Evolutionary conservation across 495 filamentous ascomycete genomes (phyloP), one percentile per base, ranked within the genome.

Genomic region (Daldinia vernicosa): DNA sequence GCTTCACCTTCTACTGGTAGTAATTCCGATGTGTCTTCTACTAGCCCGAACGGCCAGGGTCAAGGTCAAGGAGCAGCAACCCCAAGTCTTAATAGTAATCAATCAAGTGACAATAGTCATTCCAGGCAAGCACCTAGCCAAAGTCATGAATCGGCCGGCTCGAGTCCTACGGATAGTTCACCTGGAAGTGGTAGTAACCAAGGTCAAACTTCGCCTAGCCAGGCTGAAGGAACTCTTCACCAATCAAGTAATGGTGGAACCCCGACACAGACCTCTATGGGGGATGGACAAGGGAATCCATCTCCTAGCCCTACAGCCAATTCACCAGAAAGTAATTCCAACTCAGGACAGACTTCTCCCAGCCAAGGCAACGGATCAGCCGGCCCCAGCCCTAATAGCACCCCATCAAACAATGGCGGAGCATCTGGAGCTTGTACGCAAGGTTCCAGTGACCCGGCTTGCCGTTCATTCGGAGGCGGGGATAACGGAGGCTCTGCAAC

Each of bases 401-500:
- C 17, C 24, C 24, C 56, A 62, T 47, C 65, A 27, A 51, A 30
- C 33, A 39, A 53, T n/a, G 65, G 65, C 19, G 67, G 53, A 39
- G 35, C n/a, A 17, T 43, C 53, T 11, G 45, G 32, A 12, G 28
- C 52, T 27, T 69, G 67, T 45, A 63, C 60, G 17, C 39, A 51
- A 30, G 66, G 52, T 6, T 75, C 73, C 6, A 75, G 17, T 15
- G 63, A 67, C 33, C 12, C 61, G 19, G 27, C 59, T 51, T 75
- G 74, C 28, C 60, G 40, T 45, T 60, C 64, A 28, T 45, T 57
- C 17, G 62, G 19, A 40, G 63, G 57, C 37, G 66, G 60, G 51
- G 51, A 50, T 8, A 59, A 40, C 45, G 22, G 26, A 14, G 63
- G 22, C 12, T 59, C 66, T 8, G 3, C 35, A 12, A 17, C 28